Evolutionary conservation across 192 early-diverging fungal genomes (phyloP).

Genomic region (Umbelopsis vinacea): DNA sequence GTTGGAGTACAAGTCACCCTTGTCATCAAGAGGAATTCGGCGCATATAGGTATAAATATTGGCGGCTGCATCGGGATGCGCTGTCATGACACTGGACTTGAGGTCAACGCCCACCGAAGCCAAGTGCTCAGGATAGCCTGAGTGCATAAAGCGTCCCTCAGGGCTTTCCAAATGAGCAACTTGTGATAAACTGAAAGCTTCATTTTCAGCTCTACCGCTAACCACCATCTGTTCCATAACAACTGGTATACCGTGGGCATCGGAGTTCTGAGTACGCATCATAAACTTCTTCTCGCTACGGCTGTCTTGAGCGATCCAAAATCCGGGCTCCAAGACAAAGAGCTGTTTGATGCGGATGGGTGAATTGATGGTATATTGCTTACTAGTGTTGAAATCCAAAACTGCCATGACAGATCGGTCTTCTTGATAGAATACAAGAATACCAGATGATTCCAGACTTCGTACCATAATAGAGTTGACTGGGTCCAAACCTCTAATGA

Average conservation of each 20-base stretch:
- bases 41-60: conserved; percentile 52
- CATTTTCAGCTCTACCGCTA: conserved; percentile 12
- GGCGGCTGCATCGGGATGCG: conserved; percentile 36
- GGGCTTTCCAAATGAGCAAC: not conserved
- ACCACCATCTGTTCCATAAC: conserved; percentile 18
- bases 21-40: conserved; percentile 39
- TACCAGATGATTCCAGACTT: conserved; percentile 38
- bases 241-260: not conserved
- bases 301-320: conserved; percentile 55
- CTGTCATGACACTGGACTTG: conserved; percentile 11
- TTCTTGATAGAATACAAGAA: conserved; percentile 61
- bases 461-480: conserved; percentile 51
- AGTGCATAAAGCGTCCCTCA: not conserved
- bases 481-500: conserved; percentile 45
- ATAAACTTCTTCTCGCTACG: conserved; percentile 43
- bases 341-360: conserved; percentile 51
- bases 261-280: conserved; percentile 30
- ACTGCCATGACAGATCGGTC: conserved; percentile 49
- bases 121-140: not conserved
- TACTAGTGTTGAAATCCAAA: conserved; percentile 59
- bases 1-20: conserved; percentile 48
- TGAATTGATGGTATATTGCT: conserved; percentile 51
- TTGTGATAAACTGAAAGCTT: conserved; percentile 3
- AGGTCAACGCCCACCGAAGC: conserved; percentile 2
- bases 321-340: conserved; percentile 43